Percentiles rank a stretch among this genome's conserved stretches.
These are phyloP conservation scores for Dioszegia hungarica DNA, from an alignment of 768 basidiomycete genomes.

Conservation along the genomic window DNA sequence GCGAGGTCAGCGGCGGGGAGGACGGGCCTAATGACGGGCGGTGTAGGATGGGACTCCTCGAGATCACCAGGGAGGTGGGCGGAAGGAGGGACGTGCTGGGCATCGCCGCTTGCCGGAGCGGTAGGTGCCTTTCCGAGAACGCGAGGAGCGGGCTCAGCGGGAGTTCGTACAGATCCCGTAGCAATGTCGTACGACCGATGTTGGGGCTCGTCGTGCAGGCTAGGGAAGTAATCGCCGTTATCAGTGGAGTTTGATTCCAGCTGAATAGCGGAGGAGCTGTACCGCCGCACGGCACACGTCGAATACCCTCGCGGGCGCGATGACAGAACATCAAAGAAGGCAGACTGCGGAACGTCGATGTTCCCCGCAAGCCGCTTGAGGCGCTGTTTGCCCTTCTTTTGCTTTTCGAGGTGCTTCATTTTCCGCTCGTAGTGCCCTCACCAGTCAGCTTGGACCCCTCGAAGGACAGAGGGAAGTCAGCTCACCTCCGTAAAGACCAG, in stretches of 20 bases:
- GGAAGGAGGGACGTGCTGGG: too few species aligned
- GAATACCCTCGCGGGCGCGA: constrained; percentile 22
- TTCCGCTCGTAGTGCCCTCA: constrained; percentile 87
- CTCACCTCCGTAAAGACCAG: constrained; percentile 82
- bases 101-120: too few species aligned
- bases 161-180: too few species aligned
- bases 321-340: constrained; percentile 83
- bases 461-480: constrained; percentile 7
- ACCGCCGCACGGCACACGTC: not conserved
- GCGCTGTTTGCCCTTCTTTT: constrained; percentile 84
- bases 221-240: too few species aligned
- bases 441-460: not conserved
- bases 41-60: too few species aligned
- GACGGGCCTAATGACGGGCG: too few species aligned
- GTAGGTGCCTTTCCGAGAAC: too few species aligned
- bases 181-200: too few species aligned
- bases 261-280: not conserved
- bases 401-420: constrained; percentile 55
- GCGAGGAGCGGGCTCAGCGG: too few species aligned
- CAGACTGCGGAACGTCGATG: constrained; percentile 83
- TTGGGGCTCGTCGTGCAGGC: too few species aligned
- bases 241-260: too few species aligned
- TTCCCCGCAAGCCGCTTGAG: constrained; percentile 78
- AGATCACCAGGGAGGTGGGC: too few species aligned
- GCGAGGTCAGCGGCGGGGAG: not conserved